Percentiles rank a stretch among this genome's conserved stretches.
Conservation (phyloP, 257 asterid genomes). For the Rehmannia glutinosa region DNA sequence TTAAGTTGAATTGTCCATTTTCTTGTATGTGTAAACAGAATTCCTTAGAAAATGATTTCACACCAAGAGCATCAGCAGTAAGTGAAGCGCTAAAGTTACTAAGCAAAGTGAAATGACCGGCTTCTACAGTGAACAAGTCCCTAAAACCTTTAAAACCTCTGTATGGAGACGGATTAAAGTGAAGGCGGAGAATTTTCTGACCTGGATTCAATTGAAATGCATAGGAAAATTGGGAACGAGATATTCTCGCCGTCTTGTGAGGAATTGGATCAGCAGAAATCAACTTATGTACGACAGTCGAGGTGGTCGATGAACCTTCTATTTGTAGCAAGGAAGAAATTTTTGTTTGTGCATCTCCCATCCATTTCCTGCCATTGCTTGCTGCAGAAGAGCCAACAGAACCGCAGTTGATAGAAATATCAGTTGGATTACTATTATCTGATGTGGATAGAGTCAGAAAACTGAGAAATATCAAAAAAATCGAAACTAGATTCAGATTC, state of each 20-base stretch:
- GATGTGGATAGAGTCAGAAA: no score
- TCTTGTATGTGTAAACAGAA: conserved; percentile 11
- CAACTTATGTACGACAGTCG: conserved; percentile 10
- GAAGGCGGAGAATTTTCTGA: conserved; percentile 29
- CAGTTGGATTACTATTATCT: conserved; percentile 11
- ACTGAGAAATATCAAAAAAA: not conserved
- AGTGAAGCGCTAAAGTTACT: conserved; percentile 33
- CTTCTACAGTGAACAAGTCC: conserved; percentile 27
- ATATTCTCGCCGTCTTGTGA: conserved; percentile 22
- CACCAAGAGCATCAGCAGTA: conserved; percentile 24
- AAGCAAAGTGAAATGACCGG: conserved; percentile 28
- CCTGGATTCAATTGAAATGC: conserved; percentile 24
- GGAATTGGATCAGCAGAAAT: conserved; percentile 23
- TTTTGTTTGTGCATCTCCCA: conserved; percentile 29
- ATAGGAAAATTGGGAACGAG: conserved; percentile 17
- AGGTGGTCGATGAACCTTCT: conserved; percentile 34
- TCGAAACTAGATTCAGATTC: not conserved
- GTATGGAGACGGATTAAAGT: conserved; percentile 15
- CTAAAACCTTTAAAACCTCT: conserved; percentile 14
- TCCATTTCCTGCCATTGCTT: conserved; percentile 36
- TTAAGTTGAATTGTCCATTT: conserved; percentile 8
- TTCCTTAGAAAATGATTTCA: conserved; percentile 15
- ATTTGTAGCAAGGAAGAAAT: conserved; percentile 18
- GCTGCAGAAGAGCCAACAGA: conserved; percentile 23
- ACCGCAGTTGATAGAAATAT: conserved; percentile 38